Percentiles rank a stretch among this genome's conserved stretches.
phyloP scores from a whole-genome alignment of 257 asterid species.

The Salvia rosmarinus region DNA sequence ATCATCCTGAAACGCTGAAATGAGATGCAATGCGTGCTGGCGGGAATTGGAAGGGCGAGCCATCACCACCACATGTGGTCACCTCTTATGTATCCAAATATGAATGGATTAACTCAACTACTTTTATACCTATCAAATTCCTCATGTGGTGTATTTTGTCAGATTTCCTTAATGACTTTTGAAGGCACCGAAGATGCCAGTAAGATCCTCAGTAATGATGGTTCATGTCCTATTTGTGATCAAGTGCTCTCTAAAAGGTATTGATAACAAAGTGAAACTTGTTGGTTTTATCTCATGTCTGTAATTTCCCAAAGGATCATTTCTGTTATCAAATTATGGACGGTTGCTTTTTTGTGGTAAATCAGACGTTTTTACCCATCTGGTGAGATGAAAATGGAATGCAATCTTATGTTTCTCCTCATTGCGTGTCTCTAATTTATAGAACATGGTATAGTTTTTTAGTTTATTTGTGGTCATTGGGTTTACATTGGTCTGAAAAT shows the following conservation, averaged over 20 bases:
- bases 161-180: slow-evolving; percentile 54
- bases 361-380: slow-evolving; percentile 10
- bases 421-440: slow-evolving; percentile 2
- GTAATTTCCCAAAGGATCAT: slow-evolving; percentile 10
- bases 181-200: slow-evolving; percentile 91
- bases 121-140: slow-evolving; percentile 19
- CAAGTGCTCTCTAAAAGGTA: slow-evolving; percentile 98
- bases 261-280: slow-evolving; percentile 5
- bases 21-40: slow-evolving; percentile 99
- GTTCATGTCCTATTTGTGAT: slow-evolving; percentile 95
- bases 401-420: neutral
- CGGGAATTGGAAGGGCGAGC: slow-evolving; percentile 94
- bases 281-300: slow-evolving; percentile 17
- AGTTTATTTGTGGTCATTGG: slow-evolving; percentile 20
- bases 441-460: neutral
- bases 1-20: slow-evolving; percentile 42
- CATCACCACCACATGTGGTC: slow-evolving; percentile 90
- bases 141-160: slow-evolving; percentile 25
- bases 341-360: neutral
- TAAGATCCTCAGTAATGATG: slow-evolving; percentile 82
- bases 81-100: slow-evolving; percentile 79
- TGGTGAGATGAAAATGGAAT: slow-evolving; percentile 4
- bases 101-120: slow-evolving; percentile 21
- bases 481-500: slow-evolving; percentile 34
- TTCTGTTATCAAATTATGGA: slow-evolving; percentile 2